Evolutionary conservation across 768 basidiomycete species (phyloP).

Genomic region (Mycena galopus): DNA sequence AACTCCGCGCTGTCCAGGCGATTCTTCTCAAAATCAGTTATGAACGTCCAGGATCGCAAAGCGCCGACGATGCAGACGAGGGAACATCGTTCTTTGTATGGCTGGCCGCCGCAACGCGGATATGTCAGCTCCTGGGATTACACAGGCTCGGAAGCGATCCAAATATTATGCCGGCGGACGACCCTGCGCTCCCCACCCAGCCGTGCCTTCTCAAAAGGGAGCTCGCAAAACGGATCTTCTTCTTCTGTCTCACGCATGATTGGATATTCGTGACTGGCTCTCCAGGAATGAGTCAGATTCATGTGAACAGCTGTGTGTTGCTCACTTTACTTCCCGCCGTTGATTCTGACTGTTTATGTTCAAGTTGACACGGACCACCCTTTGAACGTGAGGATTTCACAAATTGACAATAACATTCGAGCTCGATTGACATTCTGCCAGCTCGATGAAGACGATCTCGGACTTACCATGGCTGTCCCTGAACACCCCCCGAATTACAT

Average conservation of each 20-base stretch:
- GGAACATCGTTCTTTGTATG: slow-evolving; percentile 23
- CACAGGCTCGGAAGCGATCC: slow-evolving; percentile 24
- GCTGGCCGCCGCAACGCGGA: slow-evolving; percentile 14
- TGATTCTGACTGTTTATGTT: background rate
- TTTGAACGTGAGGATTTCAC: slow-evolving; percentile 4
- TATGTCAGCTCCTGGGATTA: slow-evolving; percentile 13
- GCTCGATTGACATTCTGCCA: background rate
- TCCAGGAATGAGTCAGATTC: slow-evolving; percentile 21
- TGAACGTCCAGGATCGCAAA: slow-evolving; percentile 21
- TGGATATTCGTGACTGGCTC: slow-evolving; percentile 20
- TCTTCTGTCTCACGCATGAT: slow-evolving; percentile 16
- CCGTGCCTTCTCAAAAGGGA: slow-evolving; percentile 20
- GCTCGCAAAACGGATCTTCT: slow-evolving; percentile 16
- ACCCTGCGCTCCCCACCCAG: slow-evolving; percentile 10
- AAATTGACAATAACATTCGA: no score
- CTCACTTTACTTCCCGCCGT: background rate
- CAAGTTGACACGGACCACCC: slow-evolving; percentile 18
- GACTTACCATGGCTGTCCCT: slow-evolving; percentile 6
- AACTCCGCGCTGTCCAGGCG: slow-evolving; percentile 20
- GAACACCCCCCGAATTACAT: slow-evolving; percentile 12
- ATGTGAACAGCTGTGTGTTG: slow-evolving; percentile 20
- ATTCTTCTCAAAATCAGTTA: slow-evolving; percentile 25
- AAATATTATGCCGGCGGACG: slow-evolving; percentile 13
- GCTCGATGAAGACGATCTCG: slow-evolving; percentile 18
- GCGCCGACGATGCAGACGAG: slow-evolving; percentile 9